phyloP scores from a whole-genome alignment of 2,329 filamentous ascomycete genomes.

The Penicillium sp. region DNA sequence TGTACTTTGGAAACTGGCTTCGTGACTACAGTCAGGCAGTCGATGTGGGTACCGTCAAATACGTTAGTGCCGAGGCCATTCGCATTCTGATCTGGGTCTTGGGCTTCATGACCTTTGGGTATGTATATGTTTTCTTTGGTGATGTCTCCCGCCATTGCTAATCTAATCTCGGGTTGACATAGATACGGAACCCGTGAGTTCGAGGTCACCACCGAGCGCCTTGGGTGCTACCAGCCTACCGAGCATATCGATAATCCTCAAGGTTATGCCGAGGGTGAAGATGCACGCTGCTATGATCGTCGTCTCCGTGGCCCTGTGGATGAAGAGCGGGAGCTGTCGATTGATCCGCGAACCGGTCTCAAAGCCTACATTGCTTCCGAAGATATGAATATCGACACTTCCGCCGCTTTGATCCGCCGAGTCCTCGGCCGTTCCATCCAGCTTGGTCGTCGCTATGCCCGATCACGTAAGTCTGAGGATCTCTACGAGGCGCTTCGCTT shows the following conservation, averaged over 20 bases:
- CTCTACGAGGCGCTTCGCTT: slow-evolving; percentile 81
- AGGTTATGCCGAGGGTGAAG: slow-evolving; percentile 82
- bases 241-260: slow-evolving; percentile 78
- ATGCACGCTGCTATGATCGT: slow-evolving; percentile 75
- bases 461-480: slow-evolving; percentile 65
- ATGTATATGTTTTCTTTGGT: slow-evolving; percentile 24
- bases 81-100: slow-evolving; percentile 83
- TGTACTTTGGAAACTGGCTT: slow-evolving; percentile 97
- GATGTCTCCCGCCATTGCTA: background rate
- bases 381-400: slow-evolving; percentile 70
- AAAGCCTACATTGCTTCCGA: slow-evolving; percentile 97
- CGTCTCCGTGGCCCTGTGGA: slow-evolving; percentile 78
- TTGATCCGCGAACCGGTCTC: slow-evolving; percentile 70
- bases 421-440: slow-evolving; percentile 72
- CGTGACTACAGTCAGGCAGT: slow-evolving; percentile 91
- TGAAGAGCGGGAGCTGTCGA: slow-evolving; percentile 68
- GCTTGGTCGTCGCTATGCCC: slow-evolving; percentile 69
- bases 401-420: slow-evolving; percentile 68
- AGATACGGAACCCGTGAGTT: slow-evolving; percentile 70
- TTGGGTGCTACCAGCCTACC: slow-evolving; percentile 76
- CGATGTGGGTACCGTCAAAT: slow-evolving; percentile 87
- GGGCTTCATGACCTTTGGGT: slow-evolving; percentile 84
- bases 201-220: slow-evolving; percentile 71
- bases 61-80: slow-evolving; percentile 85
- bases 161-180: background rate